Base-by-base conservation (phyloP, 805 yeast species). In the Wickerhamiella azyma region DNA sequence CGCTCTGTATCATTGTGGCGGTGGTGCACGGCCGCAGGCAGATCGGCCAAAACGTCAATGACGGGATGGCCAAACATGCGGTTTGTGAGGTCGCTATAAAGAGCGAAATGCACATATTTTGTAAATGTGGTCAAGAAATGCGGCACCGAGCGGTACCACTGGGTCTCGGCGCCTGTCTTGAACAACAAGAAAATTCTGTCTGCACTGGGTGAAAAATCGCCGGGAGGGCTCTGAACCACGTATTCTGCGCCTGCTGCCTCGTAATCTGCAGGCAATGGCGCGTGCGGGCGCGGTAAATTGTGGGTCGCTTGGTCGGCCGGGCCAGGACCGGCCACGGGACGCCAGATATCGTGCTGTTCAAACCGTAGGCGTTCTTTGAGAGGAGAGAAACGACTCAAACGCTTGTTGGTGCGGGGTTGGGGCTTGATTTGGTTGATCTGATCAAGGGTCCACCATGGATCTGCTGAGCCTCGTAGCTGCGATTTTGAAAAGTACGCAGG, bases 111-210 rank as follows among this genome's bases (percentile, higher is more conserved):
- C 10, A 59, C 61, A 26, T 61, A 54, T 28, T 57, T 50, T 2
- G 59, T 54, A n/a, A 64, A 48, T 3, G 67, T 60, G 9, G 67
- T 61, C 33, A 52, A 38, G 19, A 62, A 37, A 45, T 66, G 70
- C 13, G 59, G 46, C 8, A 68, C 67, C 39, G 64, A 37, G 13
- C 67, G 60, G 18, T 54, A 43, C 65, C 65, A 60, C 39, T 59
- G 52, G 3, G 56, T 63, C 3, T 61, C 56, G 8, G 58, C 56
- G 9, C 68, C 67, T 1, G 67, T 63, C 46, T 64, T 65, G 43
- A 65, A 50, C 58, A 65, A 56, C 35, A 66, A 45, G 36, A 59
- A 62, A 3, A 61, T 48, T 13, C 54, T 49, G 19, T 52, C 28
- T 3, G 45, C 21, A n/a, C 26, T 11, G 24, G 32, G 26, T 17